Evolutionary conservation across 2,329 filamentous ascomycete species (phyloP).

Genomic region (Fusarium buharicum): DNA sequence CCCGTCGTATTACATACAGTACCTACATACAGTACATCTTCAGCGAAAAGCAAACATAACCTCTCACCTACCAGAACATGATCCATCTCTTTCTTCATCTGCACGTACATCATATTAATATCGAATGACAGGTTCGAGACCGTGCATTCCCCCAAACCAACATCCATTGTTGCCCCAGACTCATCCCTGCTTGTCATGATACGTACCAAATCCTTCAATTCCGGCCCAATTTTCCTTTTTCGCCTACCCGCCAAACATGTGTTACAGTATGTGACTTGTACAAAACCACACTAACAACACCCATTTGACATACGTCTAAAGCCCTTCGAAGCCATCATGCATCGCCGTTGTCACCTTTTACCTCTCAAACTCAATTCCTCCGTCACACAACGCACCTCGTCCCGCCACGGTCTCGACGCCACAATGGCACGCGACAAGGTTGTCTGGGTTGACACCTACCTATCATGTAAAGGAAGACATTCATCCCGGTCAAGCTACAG

Average conservation of each 20-base stretch:
- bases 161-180: conserved; percentile 18
- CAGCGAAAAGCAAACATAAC: background rate
- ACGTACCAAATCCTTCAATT: conserved; percentile 27
- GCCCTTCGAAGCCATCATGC: conserved; percentile 33
- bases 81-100: background rate
- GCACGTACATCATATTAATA: background rate
- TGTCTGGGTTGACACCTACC: background rate
- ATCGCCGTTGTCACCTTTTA: conserved; percentile 23
- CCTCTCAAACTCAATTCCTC: conserved; percentile 9
- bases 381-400: conserved; percentile 16
- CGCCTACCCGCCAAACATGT: background rate
- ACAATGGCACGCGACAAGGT: conserved; percentile 16
- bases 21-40: background rate
- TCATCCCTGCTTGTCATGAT: conserved; percentile 15
- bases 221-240: conserved; percentile 23
- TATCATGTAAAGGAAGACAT: background rate
- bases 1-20: conserved; percentile 8
- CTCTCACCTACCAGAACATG: background rate
- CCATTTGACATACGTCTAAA: conserved; percentile 9
- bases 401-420: conserved; percentile 19
- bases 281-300: background rate
- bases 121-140: conserved; percentile 1
- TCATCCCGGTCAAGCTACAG: conserved; percentile 11
- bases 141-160: background rate
- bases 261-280: background rate